A percentile compares a stretch with the other conserved stretches of the same genome.
Evolutionary conservation across 177 flowering plant genomes (phyloP).

Genomic region (Vitis hybrid): DNA sequence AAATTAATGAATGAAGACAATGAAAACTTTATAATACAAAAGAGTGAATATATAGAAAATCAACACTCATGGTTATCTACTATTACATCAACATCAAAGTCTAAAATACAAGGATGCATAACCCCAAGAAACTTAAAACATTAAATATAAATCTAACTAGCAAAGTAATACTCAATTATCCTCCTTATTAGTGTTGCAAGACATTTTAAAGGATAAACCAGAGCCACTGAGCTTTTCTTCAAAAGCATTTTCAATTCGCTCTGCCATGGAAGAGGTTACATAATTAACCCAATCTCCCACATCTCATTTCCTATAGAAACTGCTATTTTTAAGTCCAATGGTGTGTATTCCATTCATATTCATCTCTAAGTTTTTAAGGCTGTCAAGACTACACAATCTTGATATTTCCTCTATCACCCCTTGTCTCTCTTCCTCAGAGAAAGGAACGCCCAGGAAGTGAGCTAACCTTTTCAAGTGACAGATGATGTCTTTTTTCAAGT

Average conservation of each 20-base stretch:
- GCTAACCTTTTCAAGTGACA: slow-evolving; percentile 13
- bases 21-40: too few relatives aligned
- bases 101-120: too few relatives aligned
- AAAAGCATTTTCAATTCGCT: slow-evolving; percentile 13
- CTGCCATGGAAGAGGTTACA: slow-evolving; percentile 23
- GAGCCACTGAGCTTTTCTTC: slow-evolving; percentile 31
- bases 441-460: slow-evolving; percentile 21
- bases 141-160: too few relatives aligned
- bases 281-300: slow-evolving; percentile 39
- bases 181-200: slow-evolving; percentile 3
- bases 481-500: slow-evolving; percentile 14
- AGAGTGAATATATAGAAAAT: too few relatives aligned
- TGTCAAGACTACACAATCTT: slow-evolving; percentile 25
- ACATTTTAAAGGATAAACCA: slow-evolving; percentile 3
- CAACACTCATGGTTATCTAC: too few relatives aligned
- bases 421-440: slow-evolving; percentile 11
- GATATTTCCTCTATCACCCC: slow-evolving; percentile 20
- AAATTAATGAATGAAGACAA: too few relatives aligned
- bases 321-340: slow-evolving; percentile 15
- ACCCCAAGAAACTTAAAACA: too few relatives aligned
- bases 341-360: slow-evolving; percentile 19
- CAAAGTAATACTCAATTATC: too few relatives aligned
- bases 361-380: slow-evolving; percentile 20
- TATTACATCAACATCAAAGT: too few relatives aligned
- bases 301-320: slow-evolving; percentile 26